Evolutionary conservation across 768 basidiomycete genomes (phyloP), one percentile per base, ranked within the genome.

Genomic region (Podaxis rugospora): DNA sequence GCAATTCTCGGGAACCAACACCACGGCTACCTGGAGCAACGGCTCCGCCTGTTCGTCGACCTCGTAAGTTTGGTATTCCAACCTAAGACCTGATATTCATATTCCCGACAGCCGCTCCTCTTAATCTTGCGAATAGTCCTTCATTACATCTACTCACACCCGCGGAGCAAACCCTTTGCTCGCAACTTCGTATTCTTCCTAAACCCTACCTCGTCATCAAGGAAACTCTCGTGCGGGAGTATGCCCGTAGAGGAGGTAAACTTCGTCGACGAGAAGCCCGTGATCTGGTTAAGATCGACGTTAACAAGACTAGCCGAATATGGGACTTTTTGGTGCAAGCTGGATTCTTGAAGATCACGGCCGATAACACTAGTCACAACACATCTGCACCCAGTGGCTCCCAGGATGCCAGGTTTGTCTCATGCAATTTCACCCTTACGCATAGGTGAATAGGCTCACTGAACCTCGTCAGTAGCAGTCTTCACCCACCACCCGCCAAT

Each of bases 141-240:
- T 92, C 90, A 0, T 77, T 98, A 4, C 92, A 98, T 68, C 83
- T 99, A 7, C 89, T 99, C 66, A 91, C 93, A 1, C 82, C 87
- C 10, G 87, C 86, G 28, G 96, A 99, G 74, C 93, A 95, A 71
- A 78, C 82, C 0, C 85, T 98, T 21, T 98, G 97, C 71, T 91
- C 93, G 2, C 82, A 85, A 58, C 81, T 98, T 32, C 89, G 95
- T 5, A 94, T 99, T 61, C 81, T 97, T 18, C 96, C 97, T 0
- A 93, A 93, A 69, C 94, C 97, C 0, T 99, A 97, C 71, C 86
- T 99, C 55, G 86, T 91, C 62, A 92, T 98, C 76, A 99, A 99
- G 71, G 94, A 97, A 73, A 93, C 90, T 4, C 84, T 97, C 44
- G 88, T 99, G 32, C 85, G 94, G 35, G 96, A 98, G 76, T 97